phyloP scores from a whole-genome alignment of 2,329 filamentous ascomycete genomes.

The Microdochium paspali region DNA sequence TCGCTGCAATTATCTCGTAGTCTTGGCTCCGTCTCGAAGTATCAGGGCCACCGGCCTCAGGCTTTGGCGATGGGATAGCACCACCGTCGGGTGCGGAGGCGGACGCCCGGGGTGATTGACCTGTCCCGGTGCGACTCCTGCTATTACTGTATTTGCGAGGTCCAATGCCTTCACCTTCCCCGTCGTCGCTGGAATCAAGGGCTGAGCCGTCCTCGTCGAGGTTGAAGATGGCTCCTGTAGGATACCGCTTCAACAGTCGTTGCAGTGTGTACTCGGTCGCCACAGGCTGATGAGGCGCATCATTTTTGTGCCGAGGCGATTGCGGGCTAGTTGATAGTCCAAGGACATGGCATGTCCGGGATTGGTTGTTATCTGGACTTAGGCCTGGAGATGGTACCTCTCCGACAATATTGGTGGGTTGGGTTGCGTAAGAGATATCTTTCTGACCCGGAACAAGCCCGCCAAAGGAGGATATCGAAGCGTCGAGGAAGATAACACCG shows the following conservation, averaged over 20 bases:
- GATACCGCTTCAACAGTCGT: not conserved
- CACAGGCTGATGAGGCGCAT: not conserved
- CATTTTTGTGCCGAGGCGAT: not conserved
- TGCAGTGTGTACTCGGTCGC: not conserved
- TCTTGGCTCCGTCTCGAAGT: slow-evolving; percentile 11
- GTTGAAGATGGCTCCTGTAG: slow-evolving; percentile 13
- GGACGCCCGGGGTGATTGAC: not conserved
- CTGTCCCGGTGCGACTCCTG: not conserved
- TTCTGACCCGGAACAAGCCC: slow-evolving; percentile 1
- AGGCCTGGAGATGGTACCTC: not conserved
- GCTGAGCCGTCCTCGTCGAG: slow-evolving; percentile 16
- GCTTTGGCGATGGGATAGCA: too few relatives aligned
- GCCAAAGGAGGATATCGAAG: slow-evolving; percentile 9
- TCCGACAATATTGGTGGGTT: slow-evolving; percentile 9
- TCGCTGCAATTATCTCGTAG: slow-evolving; percentile 16
- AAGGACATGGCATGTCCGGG: not conserved
- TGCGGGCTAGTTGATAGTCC: not conserved
- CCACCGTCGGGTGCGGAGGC: slow-evolving; percentile 1
- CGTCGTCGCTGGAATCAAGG: slow-evolving; percentile 2
- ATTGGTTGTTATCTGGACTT: too few relatives aligned
- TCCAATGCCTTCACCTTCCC: not conserved
- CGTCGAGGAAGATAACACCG: slow-evolving; percentile 25
- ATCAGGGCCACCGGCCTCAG: too few relatives aligned
- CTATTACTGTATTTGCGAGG: too few relatives aligned
- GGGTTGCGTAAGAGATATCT: slow-evolving; percentile 7